phyloP scores from a whole-genome alignment of 2,329 filamentous ascomycete species.

The Nothophaeocryptopus gaeumannii region DNA sequence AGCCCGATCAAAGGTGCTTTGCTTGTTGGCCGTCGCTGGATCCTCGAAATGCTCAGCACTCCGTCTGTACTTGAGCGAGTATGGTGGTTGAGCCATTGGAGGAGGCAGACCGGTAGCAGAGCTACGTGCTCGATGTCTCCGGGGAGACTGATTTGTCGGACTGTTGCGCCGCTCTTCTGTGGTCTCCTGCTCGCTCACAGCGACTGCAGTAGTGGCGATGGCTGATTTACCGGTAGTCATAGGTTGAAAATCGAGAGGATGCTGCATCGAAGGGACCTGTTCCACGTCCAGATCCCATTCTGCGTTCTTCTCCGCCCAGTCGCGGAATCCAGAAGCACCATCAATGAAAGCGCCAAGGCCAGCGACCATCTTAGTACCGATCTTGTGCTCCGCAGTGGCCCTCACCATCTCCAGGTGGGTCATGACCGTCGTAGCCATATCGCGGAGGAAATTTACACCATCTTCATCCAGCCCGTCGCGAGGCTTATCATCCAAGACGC shows the following conservation, averaged over 20 bases:
- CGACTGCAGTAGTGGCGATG: constrained; percentile 18
- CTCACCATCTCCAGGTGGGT: constrained; percentile 54
- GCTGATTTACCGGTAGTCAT: constrained; percentile 16
- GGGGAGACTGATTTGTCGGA: constrained; percentile 1
- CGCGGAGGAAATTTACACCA: constrained; percentile 56
- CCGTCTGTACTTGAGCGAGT: constrained; percentile 10
- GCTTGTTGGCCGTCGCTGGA: constrained; percentile 11
- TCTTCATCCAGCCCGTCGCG: constrained; percentile 50
- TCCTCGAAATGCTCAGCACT: constrained; percentile 17
- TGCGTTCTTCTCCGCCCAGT: constrained; percentile 21
- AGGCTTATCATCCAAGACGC: constrained; percentile 57
- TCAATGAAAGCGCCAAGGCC: constrained; percentile 41
- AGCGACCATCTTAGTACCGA: constrained; percentile 54
- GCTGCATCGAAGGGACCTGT: constrained; percentile 15
- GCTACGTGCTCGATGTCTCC: constrained; percentile 6
- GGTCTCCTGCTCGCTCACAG: constrained; percentile 16
- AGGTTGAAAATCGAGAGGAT: constrained; percentile 18
- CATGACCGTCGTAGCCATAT: constrained; percentile 58
- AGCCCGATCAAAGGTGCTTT: constrained; percentile 46
- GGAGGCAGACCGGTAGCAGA: constrained; percentile 6
- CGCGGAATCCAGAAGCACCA: constrained; percentile 22
- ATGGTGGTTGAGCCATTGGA: constrained; percentile 1
- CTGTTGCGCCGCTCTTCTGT: constrained; percentile 9
- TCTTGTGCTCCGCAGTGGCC: constrained; percentile 40
- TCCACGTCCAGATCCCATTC: constrained; percentile 20